These are phyloP conservation scores for Ocimum tenuiflorum DNA, from an alignment of 257 asterid genomes.

Conservation along the genomic window DNA sequence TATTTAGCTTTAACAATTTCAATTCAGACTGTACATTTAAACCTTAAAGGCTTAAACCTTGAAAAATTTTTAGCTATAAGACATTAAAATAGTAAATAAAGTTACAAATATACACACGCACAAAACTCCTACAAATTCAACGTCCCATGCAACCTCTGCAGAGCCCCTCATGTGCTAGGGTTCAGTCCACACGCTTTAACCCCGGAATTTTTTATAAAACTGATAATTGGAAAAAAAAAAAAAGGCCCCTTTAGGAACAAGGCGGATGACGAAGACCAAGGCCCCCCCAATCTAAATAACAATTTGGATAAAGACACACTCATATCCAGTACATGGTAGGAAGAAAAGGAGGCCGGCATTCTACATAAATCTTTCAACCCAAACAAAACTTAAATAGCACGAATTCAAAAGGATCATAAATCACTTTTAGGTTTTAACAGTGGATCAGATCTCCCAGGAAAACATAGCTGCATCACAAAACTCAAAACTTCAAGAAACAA, in stretches of 20 bases:
- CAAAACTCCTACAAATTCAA: background rate
- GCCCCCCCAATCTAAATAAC: background rate
- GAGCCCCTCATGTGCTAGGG: background rate
- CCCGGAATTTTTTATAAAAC: background rate
- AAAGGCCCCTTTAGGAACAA: background rate
- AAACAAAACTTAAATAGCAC: slow-evolving; percentile 11
- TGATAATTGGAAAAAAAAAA: background rate
- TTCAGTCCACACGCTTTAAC: no score
- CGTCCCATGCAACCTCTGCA: background rate
- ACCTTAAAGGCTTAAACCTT: background rate
- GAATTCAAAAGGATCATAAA: background rate
- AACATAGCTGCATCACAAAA: slow-evolving; percentile 4
- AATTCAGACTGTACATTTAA: background rate
- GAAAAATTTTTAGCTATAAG: no score
- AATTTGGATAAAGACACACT: background rate
- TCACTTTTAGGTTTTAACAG: slow-evolving; percentile 8
- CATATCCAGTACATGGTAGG: background rate
- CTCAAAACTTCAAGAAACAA: background rate
- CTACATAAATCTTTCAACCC: background rate
- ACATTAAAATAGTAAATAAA: background rate
- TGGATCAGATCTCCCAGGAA: slow-evolving; percentile 23
- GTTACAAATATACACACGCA: background rate
- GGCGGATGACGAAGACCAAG: background rate
- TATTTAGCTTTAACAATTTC: background rate
- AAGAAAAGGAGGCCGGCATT: background rate